A percentile compares a stretch with the other conserved stretches of the same genome.
phyloP scores from a whole-genome alignment of 176 grass and related monocot species.

The Poa annua region DNA sequence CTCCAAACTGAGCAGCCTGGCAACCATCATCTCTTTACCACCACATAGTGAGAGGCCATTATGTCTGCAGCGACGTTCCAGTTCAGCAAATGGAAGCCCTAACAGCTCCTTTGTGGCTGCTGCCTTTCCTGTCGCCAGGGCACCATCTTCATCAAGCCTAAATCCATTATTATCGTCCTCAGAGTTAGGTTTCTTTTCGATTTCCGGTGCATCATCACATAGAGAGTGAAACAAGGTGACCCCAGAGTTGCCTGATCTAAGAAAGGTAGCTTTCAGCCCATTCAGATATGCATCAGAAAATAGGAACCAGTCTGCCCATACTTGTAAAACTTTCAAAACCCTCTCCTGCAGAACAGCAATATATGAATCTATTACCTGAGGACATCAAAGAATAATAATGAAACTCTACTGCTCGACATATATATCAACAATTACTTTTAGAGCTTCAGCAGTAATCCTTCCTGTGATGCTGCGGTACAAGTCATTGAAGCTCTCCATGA shows the following conservation, averaged over 20 bases:
- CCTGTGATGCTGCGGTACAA: constrained; percentile 88
- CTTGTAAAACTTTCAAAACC: constrained; percentile 96
- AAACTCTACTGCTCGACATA: constrained; percentile 27
- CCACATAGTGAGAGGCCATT: constrained; percentile 91
- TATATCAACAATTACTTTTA: constrained; percentile 64
- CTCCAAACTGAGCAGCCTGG: constrained; percentile 88
- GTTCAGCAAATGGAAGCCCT: constrained; percentile 86
- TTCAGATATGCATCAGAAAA: constrained; percentile 98
- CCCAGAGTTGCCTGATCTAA: constrained; percentile 85
- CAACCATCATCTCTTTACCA: constrained; percentile 97
- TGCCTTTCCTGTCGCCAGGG: constrained; percentile 83
- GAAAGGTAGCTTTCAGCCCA: constrained; percentile 86
- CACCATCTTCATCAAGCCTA: constrained; percentile 90
- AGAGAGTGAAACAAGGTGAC: constrained; percentile 77
- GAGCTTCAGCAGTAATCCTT: constrained; percentile 97
- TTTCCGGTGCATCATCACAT: constrained; percentile 86
- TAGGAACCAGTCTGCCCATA: constrained; percentile 99
- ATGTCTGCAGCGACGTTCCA: constrained; percentile 91
- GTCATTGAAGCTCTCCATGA: constrained; percentile 98
- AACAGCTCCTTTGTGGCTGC: constrained; percentile 83
- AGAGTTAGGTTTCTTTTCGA: constrained; percentile 77
- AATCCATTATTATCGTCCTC: constrained; percentile 62
- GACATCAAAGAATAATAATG: constrained; percentile 30
- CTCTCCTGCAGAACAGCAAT: constrained; percentile 70
- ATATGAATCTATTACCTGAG: constrained; percentile 36